Conservation (phyloP, 1,139 yeast species). For the Hansenula anomala region DNA sequence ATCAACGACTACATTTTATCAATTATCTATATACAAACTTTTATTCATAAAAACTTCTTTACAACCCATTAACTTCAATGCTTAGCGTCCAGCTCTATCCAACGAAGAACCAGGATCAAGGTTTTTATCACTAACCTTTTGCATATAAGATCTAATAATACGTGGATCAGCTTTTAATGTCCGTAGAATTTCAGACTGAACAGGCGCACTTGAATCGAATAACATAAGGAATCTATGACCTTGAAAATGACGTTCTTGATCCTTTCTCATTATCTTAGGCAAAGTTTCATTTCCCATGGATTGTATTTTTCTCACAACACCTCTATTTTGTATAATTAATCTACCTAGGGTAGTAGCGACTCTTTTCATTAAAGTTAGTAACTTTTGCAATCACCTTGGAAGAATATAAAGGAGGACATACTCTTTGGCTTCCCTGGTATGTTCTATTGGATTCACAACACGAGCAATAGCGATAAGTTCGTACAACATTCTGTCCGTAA, state of each 20-base stretch:
- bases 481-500: constrained; percentile 73
- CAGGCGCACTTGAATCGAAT: constrained; percentile 82
- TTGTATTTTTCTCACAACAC: constrained; percentile 78
- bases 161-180: constrained; percentile 86
- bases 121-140: constrained; percentile 58
- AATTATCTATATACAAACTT: not conserved
- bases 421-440: constrained; percentile 60
- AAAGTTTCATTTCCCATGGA: constrained; percentile 75
- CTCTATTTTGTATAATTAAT: constrained; percentile 81
- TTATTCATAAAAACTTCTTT: not conserved
- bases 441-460: constrained; percentile 51
- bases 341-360: constrained; percentile 81
- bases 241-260: constrained; percentile 85
- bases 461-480: constrained; percentile 90
- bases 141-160: constrained; percentile 71
- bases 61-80: not conserved
- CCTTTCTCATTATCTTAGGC: constrained; percentile 78
- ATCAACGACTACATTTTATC: no score
- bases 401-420: no score
- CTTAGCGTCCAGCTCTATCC: constrained; percentile 28
- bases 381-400: no score
- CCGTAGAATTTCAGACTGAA: constrained; percentile 79
- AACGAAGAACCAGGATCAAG: constrained; percentile 53
- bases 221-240: constrained; percentile 85
- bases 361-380: constrained; percentile 23